Evolutionary conservation across 805 yeast genomes (phyloP).

Genomic region (Zygosaccharomyces siamensis): DNA sequence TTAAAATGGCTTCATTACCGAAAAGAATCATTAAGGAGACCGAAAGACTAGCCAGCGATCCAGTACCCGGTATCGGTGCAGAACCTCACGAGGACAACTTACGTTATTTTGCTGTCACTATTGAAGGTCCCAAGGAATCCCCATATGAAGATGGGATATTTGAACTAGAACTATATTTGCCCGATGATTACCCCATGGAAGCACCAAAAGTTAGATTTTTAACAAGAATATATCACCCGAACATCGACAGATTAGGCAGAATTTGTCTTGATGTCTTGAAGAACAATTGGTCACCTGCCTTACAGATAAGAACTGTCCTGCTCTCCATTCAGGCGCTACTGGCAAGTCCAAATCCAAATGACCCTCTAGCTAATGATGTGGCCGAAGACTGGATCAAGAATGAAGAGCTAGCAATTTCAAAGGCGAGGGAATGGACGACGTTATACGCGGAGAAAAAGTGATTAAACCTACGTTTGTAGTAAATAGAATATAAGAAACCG

Average conservation of each 20-base stretch:
- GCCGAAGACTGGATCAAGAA: constrained; percentile 94
- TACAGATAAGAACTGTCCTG: constrained; percentile 88
- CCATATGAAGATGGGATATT: constrained; percentile 88
- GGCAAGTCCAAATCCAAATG: constrained; percentile 97
- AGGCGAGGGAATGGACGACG: constrained; percentile 54
- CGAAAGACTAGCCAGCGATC: constrained; percentile 84
- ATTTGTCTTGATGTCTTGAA: constrained; percentile 93
- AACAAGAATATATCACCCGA: constrained; percentile 93
- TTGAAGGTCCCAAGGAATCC: constrained; percentile 85
- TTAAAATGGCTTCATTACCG: constrained; percentile 47
- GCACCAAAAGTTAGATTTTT: constrained; percentile 94
- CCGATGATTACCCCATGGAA: constrained; percentile 97
- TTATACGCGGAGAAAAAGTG: constrained; percentile 30
- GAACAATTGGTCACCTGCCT: constrained; percentile 96
- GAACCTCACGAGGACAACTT: constrained; percentile 90
- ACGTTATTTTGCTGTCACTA: constrained; percentile 85
- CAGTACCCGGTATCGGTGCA: constrained; percentile 94
- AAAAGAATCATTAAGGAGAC: constrained; percentile 96
- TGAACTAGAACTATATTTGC: constrained; percentile 78
- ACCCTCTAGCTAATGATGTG: constrained; percentile 95
- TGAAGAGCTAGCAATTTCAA: constrained; percentile 71
- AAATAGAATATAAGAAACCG: not conserved
- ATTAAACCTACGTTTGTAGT: not conserved
- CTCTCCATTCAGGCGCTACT: constrained; percentile 88
- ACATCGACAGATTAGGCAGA: constrained; percentile 90